These are phyloP conservation scores for Micractinium sp. DNA, from an alignment of 139 green algal species.

Conservation along the genomic window DNA sequence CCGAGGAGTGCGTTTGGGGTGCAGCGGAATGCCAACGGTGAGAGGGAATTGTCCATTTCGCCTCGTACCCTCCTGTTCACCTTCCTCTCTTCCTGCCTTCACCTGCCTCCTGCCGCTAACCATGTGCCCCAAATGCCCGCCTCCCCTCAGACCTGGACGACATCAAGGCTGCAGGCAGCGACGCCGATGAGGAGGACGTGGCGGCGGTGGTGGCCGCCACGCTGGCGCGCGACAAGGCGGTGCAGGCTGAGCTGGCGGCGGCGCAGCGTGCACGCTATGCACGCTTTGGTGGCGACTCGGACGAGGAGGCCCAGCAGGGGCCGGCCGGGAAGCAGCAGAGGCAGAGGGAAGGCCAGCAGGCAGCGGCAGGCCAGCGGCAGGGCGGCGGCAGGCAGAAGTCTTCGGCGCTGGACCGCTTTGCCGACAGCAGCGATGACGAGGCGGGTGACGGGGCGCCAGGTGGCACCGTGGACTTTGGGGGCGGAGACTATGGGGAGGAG, in stretches of 20 bases:
- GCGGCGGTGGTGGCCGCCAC: conserved; percentile 17
- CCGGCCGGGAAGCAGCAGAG: neutral
- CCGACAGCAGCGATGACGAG: conserved; percentile 27
- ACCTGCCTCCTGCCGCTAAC: neutral
- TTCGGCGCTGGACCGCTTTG: conserved; percentile 5
- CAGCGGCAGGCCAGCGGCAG: neutral
- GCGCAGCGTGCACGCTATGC: neutral
- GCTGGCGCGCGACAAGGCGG: conserved; percentile 10
- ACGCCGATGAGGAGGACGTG: conserved; percentile 34
- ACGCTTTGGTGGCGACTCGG: neutral
- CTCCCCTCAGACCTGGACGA: conserved; percentile 41
- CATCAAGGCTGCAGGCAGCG: conserved; percentile 1
- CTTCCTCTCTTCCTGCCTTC: too few relatives aligned
- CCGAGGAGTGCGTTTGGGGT: too few relatives aligned
- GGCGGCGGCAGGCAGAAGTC: neutral
- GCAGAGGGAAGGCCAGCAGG: neutral
- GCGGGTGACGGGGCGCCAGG: neutral
- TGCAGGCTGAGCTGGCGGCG: conserved; percentile 28
- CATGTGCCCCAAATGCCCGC: neutral
- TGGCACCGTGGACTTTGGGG: conserved; percentile 5
- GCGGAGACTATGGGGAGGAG: neutral
- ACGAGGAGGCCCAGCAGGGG: neutral
- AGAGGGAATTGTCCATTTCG: too few relatives aligned
- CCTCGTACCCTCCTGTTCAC: neutral
- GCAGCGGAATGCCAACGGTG: too few relatives aligned